Conservation (phyloP, 2,329 filamentous ascomycete genomes). For the Penicillium hordei region DNA sequence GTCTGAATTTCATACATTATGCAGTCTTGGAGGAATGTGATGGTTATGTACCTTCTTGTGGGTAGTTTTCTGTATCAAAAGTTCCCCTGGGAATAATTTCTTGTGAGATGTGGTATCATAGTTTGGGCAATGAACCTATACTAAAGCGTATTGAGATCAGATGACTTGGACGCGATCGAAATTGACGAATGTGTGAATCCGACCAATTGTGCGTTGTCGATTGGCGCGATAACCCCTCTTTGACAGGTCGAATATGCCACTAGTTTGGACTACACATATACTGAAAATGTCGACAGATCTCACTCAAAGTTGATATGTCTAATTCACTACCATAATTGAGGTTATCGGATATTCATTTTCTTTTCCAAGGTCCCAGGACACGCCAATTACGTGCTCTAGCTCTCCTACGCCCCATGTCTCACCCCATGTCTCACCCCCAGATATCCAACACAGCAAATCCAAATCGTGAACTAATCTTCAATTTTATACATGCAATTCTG, state of each 20-base stretch:
- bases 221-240: slow-evolving; percentile 1
- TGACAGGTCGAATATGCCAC: neutral
- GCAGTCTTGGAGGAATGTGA: neutral
- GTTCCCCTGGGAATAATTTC: neutral
- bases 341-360: neutral
- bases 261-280: neutral
- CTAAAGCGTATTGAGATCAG: neutral
- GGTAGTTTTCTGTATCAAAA: neutral
- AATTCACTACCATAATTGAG: neutral
- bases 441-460: too few relatives aligned
- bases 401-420: neutral
- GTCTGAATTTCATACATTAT: neutral
- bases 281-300: neutral
- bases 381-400: neutral
- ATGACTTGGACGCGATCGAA: slow-evolving; percentile 5
- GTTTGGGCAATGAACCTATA: neutral
- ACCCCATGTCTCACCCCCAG: neutral
- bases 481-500: neutral
- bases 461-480: neutral
- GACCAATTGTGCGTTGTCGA: slow-evolving; percentile 5
- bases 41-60: neutral
- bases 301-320: neutral
- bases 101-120: neutral
- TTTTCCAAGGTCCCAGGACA: too few relatives aligned
- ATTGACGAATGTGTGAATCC: neutral